phyloP scores from a whole-genome alignment of 2,329 filamentous ascomycete species.

The Cucurbitaria berberidis region DNA sequence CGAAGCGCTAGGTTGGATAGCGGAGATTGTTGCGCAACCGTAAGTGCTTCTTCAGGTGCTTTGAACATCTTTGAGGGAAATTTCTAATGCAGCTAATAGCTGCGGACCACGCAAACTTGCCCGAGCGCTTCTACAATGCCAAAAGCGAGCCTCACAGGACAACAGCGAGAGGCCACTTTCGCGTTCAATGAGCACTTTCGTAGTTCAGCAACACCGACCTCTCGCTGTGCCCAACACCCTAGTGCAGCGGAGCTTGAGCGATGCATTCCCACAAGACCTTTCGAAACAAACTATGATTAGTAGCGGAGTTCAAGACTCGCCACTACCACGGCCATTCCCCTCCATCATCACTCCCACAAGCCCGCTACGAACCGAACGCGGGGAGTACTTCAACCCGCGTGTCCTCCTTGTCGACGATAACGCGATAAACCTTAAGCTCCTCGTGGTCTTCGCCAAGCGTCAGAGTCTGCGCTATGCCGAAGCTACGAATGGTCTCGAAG shows the following conservation, averaged over 20 bases:
- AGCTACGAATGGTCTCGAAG: slow-evolving; percentile 44
- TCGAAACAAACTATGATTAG: slow-evolving; percentile 1
- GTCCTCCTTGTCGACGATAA: slow-evolving; percentile 46
- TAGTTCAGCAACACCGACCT: slow-evolving; percentile 14
- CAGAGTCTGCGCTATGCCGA: slow-evolving; percentile 35
- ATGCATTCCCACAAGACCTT: slow-evolving; percentile 17
- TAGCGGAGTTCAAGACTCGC: slow-evolving; percentile 9
- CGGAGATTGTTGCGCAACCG: slow-evolving; percentile 37
- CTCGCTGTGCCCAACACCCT: slow-evolving; percentile 17
- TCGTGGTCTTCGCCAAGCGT: slow-evolving; percentile 51
- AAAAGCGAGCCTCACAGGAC: slow-evolving; percentile 23
- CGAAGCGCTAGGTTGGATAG: slow-evolving; percentile 32
- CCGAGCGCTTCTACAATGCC: slow-evolving; percentile 30
- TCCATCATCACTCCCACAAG: slow-evolving; percentile 24
- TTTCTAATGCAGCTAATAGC: slow-evolving; percentile 11
- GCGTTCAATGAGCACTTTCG: slow-evolving; percentile 22
- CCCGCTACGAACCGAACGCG: slow-evolving; percentile 18
- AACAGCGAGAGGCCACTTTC: slow-evolving; percentile 18
- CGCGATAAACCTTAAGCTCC: slow-evolving; percentile 43
- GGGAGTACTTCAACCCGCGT: slow-evolving; percentile 37
- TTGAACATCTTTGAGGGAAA: not conserved
- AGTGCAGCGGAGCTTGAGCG: slow-evolving; percentile 33
- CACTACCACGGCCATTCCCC: slow-evolving; percentile 19
- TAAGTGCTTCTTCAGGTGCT: slow-evolving; percentile 11
- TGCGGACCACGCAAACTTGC: slow-evolving; percentile 39